Evolutionary conservation across 257 asterid species (phyloP), one percentile per base, ranked within the genome.

Genomic region (Gardenia jasminoides): DNA sequence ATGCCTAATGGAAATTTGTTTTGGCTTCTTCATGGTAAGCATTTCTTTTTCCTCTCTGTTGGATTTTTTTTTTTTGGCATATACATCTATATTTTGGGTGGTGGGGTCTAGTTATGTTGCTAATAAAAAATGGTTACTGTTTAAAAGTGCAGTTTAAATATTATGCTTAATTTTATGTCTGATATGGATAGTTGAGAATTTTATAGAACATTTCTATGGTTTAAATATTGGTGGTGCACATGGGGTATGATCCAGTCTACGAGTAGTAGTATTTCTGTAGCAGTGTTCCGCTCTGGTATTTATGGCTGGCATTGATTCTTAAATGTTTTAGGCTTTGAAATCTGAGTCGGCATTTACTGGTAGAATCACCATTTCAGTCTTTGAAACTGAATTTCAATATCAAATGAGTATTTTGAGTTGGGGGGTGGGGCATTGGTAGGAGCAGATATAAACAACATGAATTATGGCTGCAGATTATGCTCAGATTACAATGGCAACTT

Each of bases 11-110:
- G 93, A 20, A 94, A 84, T 84, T 78, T 94, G 82, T 94, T 92
- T 76, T 94, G 98, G 98, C 91, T 94, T 67, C 97, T 94, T 82
- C 98, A 94, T 84, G 98, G 98, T 94, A 83, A 82, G 86, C 74
- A 44, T n/a, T n/a, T n/a, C 15, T 77, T 47, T 50, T 19, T 65
- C n/a, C n/a, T 43, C 44, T 64, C 15, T 24, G 64, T 47, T 78
- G 24, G 22, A 20, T 70, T 75, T 46, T 52, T 61, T 7, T n/a
- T n/a, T n/a, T 26, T 62, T 39, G 41, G 41, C 41, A 36, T 36
- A 5, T 36, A 36, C 41, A 5, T 36, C 41, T 36, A 36, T 36
- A 36, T 36, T 36, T 19, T 24, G 22, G 26, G 12, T 6, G 28
- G 28, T 58, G 39, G 41, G 59, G 16, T 54, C 61, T 59, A 16